Percentiles rank a stretch among this genome's conserved stretches.
Evolutionary conservation across 306 rosid species (phyloP).

Genomic region (Crataegus laevigata): DNA sequence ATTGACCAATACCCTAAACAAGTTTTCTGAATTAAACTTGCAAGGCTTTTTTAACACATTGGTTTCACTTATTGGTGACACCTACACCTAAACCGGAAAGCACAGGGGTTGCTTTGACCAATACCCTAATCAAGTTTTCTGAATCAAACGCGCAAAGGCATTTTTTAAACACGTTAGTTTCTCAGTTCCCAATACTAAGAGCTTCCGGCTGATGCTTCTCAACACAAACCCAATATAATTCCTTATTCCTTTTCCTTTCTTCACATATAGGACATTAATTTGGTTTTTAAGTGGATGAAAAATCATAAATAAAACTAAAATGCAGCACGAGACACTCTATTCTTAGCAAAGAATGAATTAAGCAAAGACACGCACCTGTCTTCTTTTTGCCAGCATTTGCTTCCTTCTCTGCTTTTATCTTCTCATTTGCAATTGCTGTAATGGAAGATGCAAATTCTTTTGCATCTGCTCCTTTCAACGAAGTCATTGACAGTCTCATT

Average conservation of each 20-base stretch:
- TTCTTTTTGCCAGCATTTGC: slow-evolving; percentile 87
- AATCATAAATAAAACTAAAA: background rate
- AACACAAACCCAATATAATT: background rate
- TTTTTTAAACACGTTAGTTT: background rate
- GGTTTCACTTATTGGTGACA: background rate
- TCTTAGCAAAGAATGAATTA: background rate
- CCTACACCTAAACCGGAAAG: background rate
- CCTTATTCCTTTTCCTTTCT: background rate
- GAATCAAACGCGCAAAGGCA: background rate
- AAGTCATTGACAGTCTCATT: slow-evolving; percentile 72
- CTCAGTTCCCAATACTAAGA: background rate
- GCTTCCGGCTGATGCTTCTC: background rate
- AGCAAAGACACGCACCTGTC: slow-evolving; percentile 37
- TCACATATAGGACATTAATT: background rate
- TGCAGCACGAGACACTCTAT: background rate
- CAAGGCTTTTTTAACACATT: background rate
- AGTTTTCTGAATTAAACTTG: background rate
- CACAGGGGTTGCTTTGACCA: background rate
- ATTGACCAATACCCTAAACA: background rate
- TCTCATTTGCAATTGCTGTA: slow-evolving; percentile 87
- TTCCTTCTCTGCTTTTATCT: slow-evolving; percentile 86
- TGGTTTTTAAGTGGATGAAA: background rate
- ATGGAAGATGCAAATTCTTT: slow-evolving; percentile 85
- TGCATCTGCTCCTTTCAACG: slow-evolving; percentile 87
- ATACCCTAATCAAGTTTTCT: background rate